Percentiles rank a stretch among this genome's conserved stretches.
These are phyloP conservation scores for Silene uniflora DNA, from an alignment of 148 eudicot genomes.

Conservation along the genomic window DNA sequence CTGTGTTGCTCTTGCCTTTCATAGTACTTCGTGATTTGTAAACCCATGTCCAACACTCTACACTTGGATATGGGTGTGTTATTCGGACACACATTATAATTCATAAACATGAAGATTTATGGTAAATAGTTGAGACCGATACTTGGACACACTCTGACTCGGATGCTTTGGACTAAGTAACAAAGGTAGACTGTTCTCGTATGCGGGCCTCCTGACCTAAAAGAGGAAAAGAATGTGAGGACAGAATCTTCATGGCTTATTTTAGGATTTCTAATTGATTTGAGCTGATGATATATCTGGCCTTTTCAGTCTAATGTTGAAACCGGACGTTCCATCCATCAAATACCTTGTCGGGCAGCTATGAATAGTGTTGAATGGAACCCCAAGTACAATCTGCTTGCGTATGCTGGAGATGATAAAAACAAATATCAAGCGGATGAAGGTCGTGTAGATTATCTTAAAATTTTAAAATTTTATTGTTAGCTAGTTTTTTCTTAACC, in stretches of 20 bases:
- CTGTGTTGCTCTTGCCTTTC: not conserved
- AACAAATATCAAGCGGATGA: constrained; percentile 95
- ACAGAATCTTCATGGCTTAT: not conserved
- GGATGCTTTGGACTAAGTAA: not conserved
- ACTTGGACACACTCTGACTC: not conserved
- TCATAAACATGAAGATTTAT: not conserved
- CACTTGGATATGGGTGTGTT: not conserved
- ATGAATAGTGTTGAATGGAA: constrained; percentile 99
- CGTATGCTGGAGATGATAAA: constrained; percentile 97
- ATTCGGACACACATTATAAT: too few relatives aligned
- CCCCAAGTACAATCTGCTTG: constrained; percentile 84
- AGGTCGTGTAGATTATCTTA: constrained; percentile 34
- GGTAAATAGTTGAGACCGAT: not conserved
- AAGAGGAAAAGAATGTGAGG: not conserved
- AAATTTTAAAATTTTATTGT: not conserved
- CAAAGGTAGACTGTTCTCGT: not conserved
- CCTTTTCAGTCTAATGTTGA: constrained; percentile 62
- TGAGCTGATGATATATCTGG: not conserved
- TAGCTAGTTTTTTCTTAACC: not conserved
- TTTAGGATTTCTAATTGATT: not conserved
- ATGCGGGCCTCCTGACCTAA: not conserved
- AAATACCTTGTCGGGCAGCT: constrained; percentile 94
- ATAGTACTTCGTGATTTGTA: not conserved
- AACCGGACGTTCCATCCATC: constrained; percentile 88
- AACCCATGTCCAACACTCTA: not conserved